Conservation (phyloP, 192 early-diverging fungal genomes). For the Linnemannia schmuckeri region DNA sequence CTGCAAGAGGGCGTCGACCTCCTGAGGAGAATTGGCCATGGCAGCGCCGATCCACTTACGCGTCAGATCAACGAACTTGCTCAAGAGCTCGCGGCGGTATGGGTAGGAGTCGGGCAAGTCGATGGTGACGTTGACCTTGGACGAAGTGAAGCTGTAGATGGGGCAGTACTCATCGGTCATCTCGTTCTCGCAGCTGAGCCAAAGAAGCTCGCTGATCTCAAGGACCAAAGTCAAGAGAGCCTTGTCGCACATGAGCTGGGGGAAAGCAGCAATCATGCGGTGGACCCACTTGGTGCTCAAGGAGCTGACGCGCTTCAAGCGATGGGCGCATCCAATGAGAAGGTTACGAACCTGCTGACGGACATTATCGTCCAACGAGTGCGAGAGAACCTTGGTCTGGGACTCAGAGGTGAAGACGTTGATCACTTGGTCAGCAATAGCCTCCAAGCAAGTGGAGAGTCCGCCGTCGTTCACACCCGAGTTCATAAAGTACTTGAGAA, state of each 20-base stretch:
- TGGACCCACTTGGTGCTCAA: constrained; percentile 75
- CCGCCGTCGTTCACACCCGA: constrained; percentile 84
- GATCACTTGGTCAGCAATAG: constrained; percentile 78
- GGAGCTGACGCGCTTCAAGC: constrained; percentile 76
- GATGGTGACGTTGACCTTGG: constrained; percentile 71
- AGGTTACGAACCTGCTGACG: constrained; percentile 71
- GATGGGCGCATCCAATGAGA: constrained; percentile 76
- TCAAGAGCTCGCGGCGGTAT: constrained; percentile 78
- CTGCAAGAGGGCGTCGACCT: constrained; percentile 77
- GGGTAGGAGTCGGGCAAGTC: constrained; percentile 79
- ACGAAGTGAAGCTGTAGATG: constrained; percentile 76
- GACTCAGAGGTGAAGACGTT: constrained; percentile 65
- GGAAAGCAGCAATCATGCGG: constrained; percentile 72
- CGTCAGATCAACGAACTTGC: constrained; percentile 69
- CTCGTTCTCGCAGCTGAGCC: constrained; percentile 83
- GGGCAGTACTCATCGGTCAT: constrained; percentile 84
- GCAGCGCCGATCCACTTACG: constrained; percentile 76
- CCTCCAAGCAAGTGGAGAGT: constrained; percentile 80
- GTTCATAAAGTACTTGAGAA: constrained; percentile 89
- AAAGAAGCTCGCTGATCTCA: constrained; percentile 86
- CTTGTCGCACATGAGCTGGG: constrained; percentile 85
- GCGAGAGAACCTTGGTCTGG: constrained; percentile 62
- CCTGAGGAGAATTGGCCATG: constrained; percentile 74
- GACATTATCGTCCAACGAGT: constrained; percentile 64
- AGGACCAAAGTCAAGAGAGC: constrained; percentile 76